Conservation (phyloP, 164 flowering plant species). For the Chimonanthus praecox region DNA sequence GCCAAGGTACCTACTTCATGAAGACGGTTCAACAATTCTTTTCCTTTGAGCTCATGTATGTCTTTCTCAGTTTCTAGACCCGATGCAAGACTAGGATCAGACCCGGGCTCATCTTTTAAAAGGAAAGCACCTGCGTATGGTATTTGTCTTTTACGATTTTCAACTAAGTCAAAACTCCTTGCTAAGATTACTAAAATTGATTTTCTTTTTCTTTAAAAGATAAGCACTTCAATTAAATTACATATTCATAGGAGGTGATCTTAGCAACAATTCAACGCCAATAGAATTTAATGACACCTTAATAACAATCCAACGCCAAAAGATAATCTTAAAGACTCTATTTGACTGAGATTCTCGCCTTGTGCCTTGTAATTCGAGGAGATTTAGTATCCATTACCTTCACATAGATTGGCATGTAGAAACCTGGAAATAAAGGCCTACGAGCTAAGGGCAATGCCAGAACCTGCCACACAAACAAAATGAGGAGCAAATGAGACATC, state of each 20-base stretch:
- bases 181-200: neutral
- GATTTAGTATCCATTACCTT: slow-evolving; percentile 47
- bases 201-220: no score
- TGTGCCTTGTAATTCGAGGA: neutral
- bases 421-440: slow-evolving; percentile 89
- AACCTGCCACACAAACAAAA: slow-evolving; percentile 47
- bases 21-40: slow-evolving; percentile 74
- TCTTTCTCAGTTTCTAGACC: slow-evolving; percentile 64
- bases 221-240: no score
- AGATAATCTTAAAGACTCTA: no score
- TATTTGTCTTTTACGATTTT: slow-evolving; percentile 71
- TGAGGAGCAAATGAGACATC: neutral
- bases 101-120: slow-evolving; percentile 72
- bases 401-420: slow-evolving; percentile 89
- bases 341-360: no score
- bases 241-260: neutral
- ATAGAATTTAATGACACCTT: neutral
- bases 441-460: slow-evolving; percentile 80
- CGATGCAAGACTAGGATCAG: slow-evolving; percentile 41
- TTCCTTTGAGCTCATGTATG: slow-evolving; percentile 66
- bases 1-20: slow-evolving; percentile 98
- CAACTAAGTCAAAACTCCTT: slow-evolving; percentile 33
- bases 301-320: neutral
- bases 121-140: slow-evolving; percentile 97
- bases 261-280: neutral